Evolutionary conservation across 768 basidiomycete genomes (phyloP).

Genomic region (Cystobasidiopsis lactophilus): DNA sequence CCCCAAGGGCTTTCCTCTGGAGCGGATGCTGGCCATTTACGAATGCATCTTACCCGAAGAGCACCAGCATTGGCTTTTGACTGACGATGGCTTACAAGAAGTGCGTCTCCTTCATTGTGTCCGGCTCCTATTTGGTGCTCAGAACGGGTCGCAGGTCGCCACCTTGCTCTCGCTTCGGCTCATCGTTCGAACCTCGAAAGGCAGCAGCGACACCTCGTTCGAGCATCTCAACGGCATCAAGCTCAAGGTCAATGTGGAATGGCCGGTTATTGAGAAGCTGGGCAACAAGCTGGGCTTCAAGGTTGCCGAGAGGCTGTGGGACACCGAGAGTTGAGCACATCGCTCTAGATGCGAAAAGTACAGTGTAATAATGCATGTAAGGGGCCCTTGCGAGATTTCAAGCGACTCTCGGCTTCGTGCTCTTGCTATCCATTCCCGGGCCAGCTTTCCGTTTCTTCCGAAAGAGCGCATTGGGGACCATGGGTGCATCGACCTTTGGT

Average conservation of each 20-base stretch:
- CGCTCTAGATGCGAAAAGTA: no score
- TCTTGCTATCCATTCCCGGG: background rate
- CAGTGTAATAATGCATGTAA: no score
- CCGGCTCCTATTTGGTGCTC: background rate
- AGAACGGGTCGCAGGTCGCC: background rate
- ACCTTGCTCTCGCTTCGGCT: background rate
- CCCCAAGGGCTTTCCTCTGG: background rate
- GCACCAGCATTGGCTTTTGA: background rate
- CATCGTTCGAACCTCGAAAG: background rate
- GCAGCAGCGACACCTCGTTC: background rate
- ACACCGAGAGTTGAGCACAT: background rate
- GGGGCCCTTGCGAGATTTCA: no score
- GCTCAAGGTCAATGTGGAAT: background rate
- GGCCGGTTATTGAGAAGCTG: background rate
- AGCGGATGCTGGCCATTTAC: background rate
- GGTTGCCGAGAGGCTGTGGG: background rate
- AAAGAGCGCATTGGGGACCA: no score
- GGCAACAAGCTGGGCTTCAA: background rate
- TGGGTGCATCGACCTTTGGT: no score
- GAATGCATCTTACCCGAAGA: background rate
- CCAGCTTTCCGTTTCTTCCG: background rate
- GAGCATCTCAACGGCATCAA: slow-evolving; percentile 1
- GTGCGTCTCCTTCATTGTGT: background rate
- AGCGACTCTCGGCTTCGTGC: background rate
- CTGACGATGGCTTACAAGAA: background rate